Evolutionary conservation across 2,329 filamentous ascomycete genomes (phyloP), one percentile per base, ranked within the genome.

Genomic region (Neurospora sp.): DNA sequence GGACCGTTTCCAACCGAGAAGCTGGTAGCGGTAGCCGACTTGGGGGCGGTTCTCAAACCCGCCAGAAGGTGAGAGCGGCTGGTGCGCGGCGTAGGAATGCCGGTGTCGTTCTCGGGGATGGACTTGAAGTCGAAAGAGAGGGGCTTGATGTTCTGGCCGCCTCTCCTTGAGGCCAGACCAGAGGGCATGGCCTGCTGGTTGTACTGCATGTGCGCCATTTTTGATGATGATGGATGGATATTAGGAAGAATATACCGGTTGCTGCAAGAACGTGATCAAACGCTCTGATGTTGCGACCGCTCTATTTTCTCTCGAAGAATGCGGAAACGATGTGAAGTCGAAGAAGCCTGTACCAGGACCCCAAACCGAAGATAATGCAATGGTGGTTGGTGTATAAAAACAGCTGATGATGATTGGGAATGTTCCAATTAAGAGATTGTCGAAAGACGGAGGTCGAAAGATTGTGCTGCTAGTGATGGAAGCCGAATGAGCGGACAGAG

Each of bases 41-140:
- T 97, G 43, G 96, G 96, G 67, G 94, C 93, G 72, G 96, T 99
- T 78, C 96, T 89, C 72, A 99, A 86, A 70, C 95, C 95, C 72
- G 95, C 95, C 77, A 99, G 89, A 73, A 99, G 87, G 78, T 99
- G 96, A 73, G 93, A 96, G 74, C 96, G 92, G 81, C 93, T 97
- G 69, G 95, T 98, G 77, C 95, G 91, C 72, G 95, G 96, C 69
- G 94, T 97, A 8, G 92, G 88, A 69, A 88, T 86, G 70, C 88
- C 86, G 70, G 89, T 89, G 73, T 91, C 89, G 71, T 88, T 81
- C 75, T 90, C 89, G 77, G 88, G 86, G 69, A 89, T 87, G 70
- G 91, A 86, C 80, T 91, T 93, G 73, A 86, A 87, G 75, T 90
- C 92, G 79, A 90, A 94, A 74, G 83, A 97, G 81, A 97, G 87